phyloP scores from a whole-genome alignment of 2,329 filamentous ascomycete genomes.

The Sporothrix variecibatus region DNA sequence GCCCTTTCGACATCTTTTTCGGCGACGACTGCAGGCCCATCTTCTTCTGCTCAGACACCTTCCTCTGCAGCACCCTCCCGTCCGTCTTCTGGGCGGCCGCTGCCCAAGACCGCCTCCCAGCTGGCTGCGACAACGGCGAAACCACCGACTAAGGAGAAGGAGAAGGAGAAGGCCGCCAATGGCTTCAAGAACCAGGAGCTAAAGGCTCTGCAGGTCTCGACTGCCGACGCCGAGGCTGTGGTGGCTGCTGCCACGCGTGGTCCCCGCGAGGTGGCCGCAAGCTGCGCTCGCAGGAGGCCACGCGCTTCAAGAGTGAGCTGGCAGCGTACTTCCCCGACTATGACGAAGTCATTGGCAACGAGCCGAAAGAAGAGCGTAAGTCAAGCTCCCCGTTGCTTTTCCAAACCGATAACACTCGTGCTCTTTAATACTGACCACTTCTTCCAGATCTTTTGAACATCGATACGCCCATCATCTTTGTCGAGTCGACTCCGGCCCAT shows the following conservation, averaged over 20 bases:
- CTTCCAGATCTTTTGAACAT: constrained; percentile 67
- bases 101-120: constrained; percentile 27
- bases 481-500: constrained; percentile 53
- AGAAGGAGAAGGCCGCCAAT: constrained; percentile 61
- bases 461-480: constrained; percentile 72
- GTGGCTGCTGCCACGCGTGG: constrained; percentile 32
- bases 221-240: constrained; percentile 49
- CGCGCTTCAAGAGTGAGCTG: constrained; percentile 86
- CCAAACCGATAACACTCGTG: too few species aligned
- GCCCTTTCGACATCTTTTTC: not conserved
- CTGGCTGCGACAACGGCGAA: constrained; percentile 41
- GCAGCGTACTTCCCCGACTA: constrained; percentile 91
- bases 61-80: not conserved
- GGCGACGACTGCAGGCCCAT: not conserved
- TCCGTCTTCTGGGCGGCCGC: not conserved
- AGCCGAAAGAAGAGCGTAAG: constrained; percentile 75
- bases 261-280: constrained; percentile 64
- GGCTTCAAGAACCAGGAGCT: constrained; percentile 61
- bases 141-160: constrained; percentile 55
- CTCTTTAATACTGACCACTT: not conserved
- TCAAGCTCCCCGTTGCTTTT: constrained; percentile 29
- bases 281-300: constrained; percentile 81
- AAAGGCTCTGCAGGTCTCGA: constrained; percentile 54
- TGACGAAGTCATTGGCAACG: constrained; percentile 88
- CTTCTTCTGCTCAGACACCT: not conserved